A percentile compares a stretch with the other conserved stretches of the same genome.
These are phyloP conservation scores for Sporothrix luriei DNA, from an alignment of 2,329 filamentous ascomycete genomes.

Conservation along the genomic window DNA sequence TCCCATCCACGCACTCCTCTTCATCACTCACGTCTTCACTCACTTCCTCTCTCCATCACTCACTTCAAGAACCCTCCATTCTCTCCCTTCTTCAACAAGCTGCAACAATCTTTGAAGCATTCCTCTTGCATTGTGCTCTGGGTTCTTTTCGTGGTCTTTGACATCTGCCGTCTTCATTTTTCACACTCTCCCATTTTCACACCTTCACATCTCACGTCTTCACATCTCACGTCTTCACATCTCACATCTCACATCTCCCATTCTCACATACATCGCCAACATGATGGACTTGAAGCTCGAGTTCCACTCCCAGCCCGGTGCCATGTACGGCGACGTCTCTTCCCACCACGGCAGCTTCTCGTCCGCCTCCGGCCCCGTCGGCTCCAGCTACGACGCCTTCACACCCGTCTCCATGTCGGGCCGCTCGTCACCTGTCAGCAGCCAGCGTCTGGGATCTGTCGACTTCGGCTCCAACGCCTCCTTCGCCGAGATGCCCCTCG, in stretches of 20 bases:
- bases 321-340: slow-evolving; percentile 33
- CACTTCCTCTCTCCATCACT: not conserved
- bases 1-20: slow-evolving; percentile 27
- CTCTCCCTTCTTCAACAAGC: slow-evolving; percentile 18
- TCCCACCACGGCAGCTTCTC: slow-evolving; percentile 45
- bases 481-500: slow-evolving; percentile 41
- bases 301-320: slow-evolving; percentile 45
- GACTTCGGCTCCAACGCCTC: slow-evolving; percentile 40
- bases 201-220: not conserved
- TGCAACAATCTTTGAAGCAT: slow-evolving; percentile 19
- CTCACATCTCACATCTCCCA: no score
- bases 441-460: slow-evolving; percentile 39
- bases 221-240: no score
- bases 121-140: not conserved
- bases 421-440: slow-evolving; percentile 49
- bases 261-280: not conserved
- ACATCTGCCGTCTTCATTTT: not conserved
- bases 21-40: slow-evolving; percentile 12
- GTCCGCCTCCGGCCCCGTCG: slow-evolving; percentile 41
- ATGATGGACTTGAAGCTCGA: slow-evolving; percentile 46
- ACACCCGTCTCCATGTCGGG: slow-evolving; percentile 48
- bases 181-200: not conserved
- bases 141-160: slow-evolving; percentile 14
- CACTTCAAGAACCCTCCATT: not conserved
- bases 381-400: slow-evolving; percentile 48